A percentile compares a stretch with the other conserved stretches of the same genome.
Conservation (phyloP, 2,329 filamentous ascomycete genomes). For the Pseudopithomyces maydicus region DNA sequence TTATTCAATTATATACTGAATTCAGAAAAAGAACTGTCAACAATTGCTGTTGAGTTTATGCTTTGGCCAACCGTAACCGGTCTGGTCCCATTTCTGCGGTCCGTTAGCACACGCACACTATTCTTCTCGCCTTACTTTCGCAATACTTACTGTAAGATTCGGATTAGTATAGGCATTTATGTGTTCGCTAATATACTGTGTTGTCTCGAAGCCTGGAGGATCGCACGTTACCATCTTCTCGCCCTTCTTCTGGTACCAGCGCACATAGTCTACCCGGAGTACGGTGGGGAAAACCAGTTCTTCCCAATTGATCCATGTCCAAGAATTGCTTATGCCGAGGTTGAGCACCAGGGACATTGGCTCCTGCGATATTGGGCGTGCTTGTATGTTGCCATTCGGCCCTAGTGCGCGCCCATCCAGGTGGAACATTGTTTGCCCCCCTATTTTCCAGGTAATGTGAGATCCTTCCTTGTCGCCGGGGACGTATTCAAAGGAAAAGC, state of each 20-base stretch:
- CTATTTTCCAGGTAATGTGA: slow-evolving; percentile 59
- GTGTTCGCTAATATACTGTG: slow-evolving; percentile 56
- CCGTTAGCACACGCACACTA: not conserved
- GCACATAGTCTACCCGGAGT: slow-evolving; percentile 61
- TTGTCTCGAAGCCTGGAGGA: slow-evolving; percentile 59
- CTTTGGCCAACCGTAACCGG: slow-evolving; percentile 47
- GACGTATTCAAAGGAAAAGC: slow-evolving; percentile 61
- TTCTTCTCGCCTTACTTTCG: not conserved
- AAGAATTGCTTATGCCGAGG: slow-evolving; percentile 57
- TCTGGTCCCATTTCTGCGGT: slow-evolving; percentile 37
- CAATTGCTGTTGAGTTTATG: slow-evolving; percentile 52
- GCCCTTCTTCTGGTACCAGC: slow-evolving; percentile 59
- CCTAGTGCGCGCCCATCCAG: slow-evolving; percentile 59
- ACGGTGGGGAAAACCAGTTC: slow-evolving; percentile 56
- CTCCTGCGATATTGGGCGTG: slow-evolving; percentile 56
- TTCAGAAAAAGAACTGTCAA: slow-evolving; percentile 5
- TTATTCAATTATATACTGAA: not conserved
- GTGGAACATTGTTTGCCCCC: slow-evolving; percentile 56
- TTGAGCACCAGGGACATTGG: slow-evolving; percentile 62
- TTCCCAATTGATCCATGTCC: slow-evolving; percentile 54
- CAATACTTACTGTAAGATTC: slow-evolving; percentile 55
- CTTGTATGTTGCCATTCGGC: slow-evolving; percentile 58
- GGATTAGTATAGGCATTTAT: slow-evolving; percentile 55
- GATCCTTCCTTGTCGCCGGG: slow-evolving; percentile 54
- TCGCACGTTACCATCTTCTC: slow-evolving; percentile 59